These are phyloP conservation scores for Geum urbanum DNA, from an alignment of 306 rosid genomes.

Conservation along the genomic window DNA sequence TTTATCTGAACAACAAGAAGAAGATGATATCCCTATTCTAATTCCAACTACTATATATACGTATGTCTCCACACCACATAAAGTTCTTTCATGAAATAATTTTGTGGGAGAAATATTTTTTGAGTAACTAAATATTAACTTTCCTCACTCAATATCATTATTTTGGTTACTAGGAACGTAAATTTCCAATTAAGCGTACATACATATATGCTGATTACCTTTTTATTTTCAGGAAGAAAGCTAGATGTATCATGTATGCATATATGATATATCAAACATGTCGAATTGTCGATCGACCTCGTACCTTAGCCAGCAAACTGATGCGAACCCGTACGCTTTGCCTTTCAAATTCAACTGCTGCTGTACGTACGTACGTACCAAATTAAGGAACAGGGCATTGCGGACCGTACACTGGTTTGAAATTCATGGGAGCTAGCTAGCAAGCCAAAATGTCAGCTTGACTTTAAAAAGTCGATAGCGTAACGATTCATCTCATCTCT, in stretches of 20 bases:
- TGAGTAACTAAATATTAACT: no score
- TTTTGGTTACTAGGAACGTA: no score
- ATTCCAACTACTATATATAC: no score
- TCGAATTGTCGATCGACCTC: not conserved
- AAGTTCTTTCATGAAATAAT: no score
- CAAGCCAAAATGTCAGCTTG: not conserved
- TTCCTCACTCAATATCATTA: no score
- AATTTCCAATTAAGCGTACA: no score
- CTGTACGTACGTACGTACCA: not conserved
- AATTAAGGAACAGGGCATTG: not conserved
- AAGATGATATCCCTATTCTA: no score
- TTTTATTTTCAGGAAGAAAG: not conserved
- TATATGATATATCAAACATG: not conserved
- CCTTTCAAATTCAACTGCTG: not conserved
- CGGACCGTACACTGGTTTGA: slow-evolving; percentile 12
- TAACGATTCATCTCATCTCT: not conserved
- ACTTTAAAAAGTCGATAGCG: not conserved
- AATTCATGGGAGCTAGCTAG: not conserved
- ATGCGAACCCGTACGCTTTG: not conserved
- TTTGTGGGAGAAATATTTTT: no score
- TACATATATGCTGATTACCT: not conserved
- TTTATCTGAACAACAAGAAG: not conserved
- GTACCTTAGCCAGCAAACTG: not conserved
- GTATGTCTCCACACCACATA: no score
- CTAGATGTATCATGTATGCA: not conserved